Conservation (phyloP, 805 yeast species). For the Sugiyamaella mastotermitis region DNA sequence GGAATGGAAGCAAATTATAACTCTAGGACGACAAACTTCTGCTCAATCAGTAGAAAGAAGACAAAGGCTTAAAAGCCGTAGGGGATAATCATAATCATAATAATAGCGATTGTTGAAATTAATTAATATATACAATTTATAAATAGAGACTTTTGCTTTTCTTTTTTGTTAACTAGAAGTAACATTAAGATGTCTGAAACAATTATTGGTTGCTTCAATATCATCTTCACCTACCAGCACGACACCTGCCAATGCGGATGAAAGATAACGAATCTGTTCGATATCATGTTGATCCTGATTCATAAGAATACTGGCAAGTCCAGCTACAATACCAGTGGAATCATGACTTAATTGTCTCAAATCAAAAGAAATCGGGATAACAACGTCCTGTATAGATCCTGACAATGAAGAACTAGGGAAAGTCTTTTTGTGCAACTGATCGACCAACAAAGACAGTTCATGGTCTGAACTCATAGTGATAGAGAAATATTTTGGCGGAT, state of each 20-base stretch:
- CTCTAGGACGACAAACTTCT: too few relatives aligned
- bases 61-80: too few relatives aligned
- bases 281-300: not conserved
- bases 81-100: too few relatives aligned
- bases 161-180: too few relatives aligned
- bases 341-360: slow-evolving; percentile 49
- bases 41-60: too few relatives aligned
- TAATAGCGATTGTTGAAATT: too few relatives aligned
- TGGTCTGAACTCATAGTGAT: slow-evolving; percentile 25
- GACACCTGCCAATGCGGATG: slow-evolving; percentile 55
- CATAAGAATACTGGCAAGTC: slow-evolving; percentile 46
- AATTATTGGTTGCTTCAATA: too few relatives aligned
- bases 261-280: slow-evolving; percentile 41
- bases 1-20: slow-evolving; percentile 16
- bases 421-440: slow-evolving; percentile 18
- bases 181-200: too few relatives aligned
- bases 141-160: too few relatives aligned
- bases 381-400: slow-evolving; percentile 52
- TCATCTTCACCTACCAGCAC: slow-evolving; percentile 54
- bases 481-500: slow-evolving; percentile 26
- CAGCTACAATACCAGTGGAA: slow-evolving; percentile 62
- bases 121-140: too few relatives aligned
- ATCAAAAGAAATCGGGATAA: slow-evolving; percentile 53
- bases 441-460: slow-evolving; percentile 28
- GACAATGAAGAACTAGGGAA: slow-evolving; percentile 47